Base-by-base conservation (phyloP, 805 yeast species). In the Sugiyamaella qingdaonensis region DNA sequence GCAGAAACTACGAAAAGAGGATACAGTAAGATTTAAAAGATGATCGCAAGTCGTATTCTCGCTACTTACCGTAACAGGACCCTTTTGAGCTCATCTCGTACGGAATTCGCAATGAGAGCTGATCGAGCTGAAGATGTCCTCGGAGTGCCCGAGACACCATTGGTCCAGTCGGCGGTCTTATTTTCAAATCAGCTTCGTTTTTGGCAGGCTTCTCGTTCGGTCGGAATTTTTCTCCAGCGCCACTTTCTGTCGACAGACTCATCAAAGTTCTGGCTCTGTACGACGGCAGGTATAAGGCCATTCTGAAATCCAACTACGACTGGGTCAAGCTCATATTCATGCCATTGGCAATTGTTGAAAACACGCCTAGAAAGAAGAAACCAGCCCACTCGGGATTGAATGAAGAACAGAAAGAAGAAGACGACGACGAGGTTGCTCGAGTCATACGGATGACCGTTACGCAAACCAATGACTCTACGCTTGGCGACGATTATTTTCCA, bases 191-290 rank as follows among this genome's bases (percentile, higher is more conserved):
- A 3, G 63, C 80, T 13, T 64, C 67, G 31, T 72, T 73, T 4
- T 51, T 85, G 29, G 74, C 81, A 0, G 68, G 69, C 27, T 78
- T 77, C 59, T 88, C 88, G 0, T 72, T 80, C 49, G 53, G 80
- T 7, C 64, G 68, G 18, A 72, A 71, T 14, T 57, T 64, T 7
- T 47, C 58, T 31, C 63, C 60, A 4, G 64, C 63, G 10, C 58
- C 68, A 2, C 62, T 79, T 5, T 66, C 72, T 1, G 68, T 69
- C 2, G 67, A 70, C 2, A 77, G 75, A 2, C 52, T 80, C 42
- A 54, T 76, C 11, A 77, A 81, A 56, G 73, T 80, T 3, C 63
- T 75, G 0, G 67, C 78, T 10, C 52, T 84, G 4, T 74, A 75
- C 56, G 65, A 68, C 10, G 79, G 78, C 1, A 68, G 80, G 42